Percentiles rank a stretch among this genome's conserved stretches.
Evolutionary conservation across 352 stramenopile species (phyloP).

Genomic region (Hyaloperonospora arabidopsidis): DNA sequence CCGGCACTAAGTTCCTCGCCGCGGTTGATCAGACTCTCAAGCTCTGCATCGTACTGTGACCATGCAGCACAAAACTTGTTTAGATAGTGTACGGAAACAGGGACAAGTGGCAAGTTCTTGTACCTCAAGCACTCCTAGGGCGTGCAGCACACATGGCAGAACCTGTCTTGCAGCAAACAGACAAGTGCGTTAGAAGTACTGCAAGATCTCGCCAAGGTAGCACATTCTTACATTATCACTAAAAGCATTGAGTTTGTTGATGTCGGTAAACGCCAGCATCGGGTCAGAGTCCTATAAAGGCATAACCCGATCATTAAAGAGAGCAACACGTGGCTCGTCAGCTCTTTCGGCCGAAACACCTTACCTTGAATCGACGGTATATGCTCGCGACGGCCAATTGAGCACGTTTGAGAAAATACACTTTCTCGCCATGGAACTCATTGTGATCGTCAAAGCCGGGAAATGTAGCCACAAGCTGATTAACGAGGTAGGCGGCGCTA

Average conservation of each 20-base stretch:
- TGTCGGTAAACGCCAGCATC: conserved; percentile 49
- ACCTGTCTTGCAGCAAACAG: conserved; percentile 28
- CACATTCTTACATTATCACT: conserved; percentile 50
- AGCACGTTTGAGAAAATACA: conserved; percentile 66
- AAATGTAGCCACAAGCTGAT: conserved; percentile 49
- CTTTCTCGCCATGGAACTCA: conserved; percentile 34
- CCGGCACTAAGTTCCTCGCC: conserved; percentile 40
- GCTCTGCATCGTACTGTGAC: conserved; percentile 44
- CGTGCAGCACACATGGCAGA: conserved; percentile 64
- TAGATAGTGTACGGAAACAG: neutral
- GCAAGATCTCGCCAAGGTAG: neutral
- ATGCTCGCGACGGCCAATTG: conserved; percentile 49
- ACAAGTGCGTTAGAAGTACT: conserved; percentile 1
- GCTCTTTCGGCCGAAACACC: neutral
- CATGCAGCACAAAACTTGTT: conserved; percentile 2
- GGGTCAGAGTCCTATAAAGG: conserved; percentile 34
- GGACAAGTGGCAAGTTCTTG: neutral
- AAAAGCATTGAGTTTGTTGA: conserved; percentile 51
- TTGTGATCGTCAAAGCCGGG: conserved; percentile 65
- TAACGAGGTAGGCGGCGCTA: conserved; percentile 47
- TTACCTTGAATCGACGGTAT: conserved; percentile 62
- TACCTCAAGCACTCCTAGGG: conserved; percentile 66
- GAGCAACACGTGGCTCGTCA: neutral
- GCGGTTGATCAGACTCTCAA: conserved; percentile 41
- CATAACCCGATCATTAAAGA: neutral